Conservation (phyloP, 2,329 filamentous ascomycete genomes). For the Chaetomium sp. region DNA sequence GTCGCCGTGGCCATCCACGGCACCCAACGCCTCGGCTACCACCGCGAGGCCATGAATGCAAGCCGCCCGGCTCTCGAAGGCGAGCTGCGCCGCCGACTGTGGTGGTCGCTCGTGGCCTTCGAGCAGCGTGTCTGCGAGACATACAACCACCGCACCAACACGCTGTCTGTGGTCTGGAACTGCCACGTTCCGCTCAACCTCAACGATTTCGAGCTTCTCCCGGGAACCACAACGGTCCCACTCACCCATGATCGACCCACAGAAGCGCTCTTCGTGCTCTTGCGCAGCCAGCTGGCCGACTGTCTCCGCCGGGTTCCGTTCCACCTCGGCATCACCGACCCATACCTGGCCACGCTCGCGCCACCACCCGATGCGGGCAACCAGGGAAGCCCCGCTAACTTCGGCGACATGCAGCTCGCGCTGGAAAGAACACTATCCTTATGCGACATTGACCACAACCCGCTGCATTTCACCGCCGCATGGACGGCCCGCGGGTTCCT, state of each 20-base stretch:
- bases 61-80: slow-evolving; percentile 38
- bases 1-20: slow-evolving; percentile 49
- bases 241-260: slow-evolving; percentile 30
- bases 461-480: slow-evolving; percentile 36
- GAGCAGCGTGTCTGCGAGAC: slow-evolving; percentile 52
- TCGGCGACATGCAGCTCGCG: slow-evolving; percentile 32
- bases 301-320: slow-evolving; percentile 30
- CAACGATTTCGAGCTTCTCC: slow-evolving; percentile 40
- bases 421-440: slow-evolving; percentile 41
- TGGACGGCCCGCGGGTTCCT: slow-evolving; percentile 37
- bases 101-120: slow-evolving; percentile 54
- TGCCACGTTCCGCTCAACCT: slow-evolving; percentile 38
- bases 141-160: slow-evolving; percentile 30
- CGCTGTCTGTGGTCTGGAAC: slow-evolving; percentile 34
- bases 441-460: slow-evolving; percentile 32
- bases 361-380: slow-evolving; percentile 14
- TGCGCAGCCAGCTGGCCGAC: slow-evolving; percentile 36
- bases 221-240: slow-evolving; percentile 32
- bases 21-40: slow-evolving; percentile 50
- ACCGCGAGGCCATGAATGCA: slow-evolving; percentile 37
- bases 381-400: slow-evolving; percentile 12
- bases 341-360: slow-evolving; percentile 27
- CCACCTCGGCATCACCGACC: slow-evolving; percentile 32
- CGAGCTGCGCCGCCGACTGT: slow-evolving; percentile 55
- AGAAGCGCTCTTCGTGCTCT: slow-evolving; percentile 37